phyloP scores from a whole-genome alignment of 2,329 filamentous ascomycete genomes.

The Aspergillus vadensis region DNA sequence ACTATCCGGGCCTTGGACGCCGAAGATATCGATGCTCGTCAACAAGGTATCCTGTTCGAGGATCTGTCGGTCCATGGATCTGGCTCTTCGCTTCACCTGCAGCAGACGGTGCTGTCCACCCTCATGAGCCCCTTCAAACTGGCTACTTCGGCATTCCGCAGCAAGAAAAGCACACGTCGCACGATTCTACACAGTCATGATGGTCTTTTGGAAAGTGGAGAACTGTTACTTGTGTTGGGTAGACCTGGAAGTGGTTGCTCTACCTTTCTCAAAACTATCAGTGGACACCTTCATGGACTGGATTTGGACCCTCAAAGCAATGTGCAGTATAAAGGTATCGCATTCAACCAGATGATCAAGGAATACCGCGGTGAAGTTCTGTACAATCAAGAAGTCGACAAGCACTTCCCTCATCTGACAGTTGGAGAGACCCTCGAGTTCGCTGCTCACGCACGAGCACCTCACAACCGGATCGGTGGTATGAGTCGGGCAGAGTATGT shows the following conservation, averaged over 20 bases:
- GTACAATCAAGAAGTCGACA: conserved; percentile 52
- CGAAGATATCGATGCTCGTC: not conserved
- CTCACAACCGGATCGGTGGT: conserved; percentile 22
- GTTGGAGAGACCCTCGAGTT: conserved; percentile 77
- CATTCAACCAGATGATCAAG: conserved; percentile 33
- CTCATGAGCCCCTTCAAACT: not conserved
- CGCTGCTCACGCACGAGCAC: conserved; percentile 63
- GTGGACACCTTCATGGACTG: not conserved
- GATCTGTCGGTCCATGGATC: not conserved
- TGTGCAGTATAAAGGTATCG: conserved; percentile 25
- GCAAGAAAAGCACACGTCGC: not conserved
- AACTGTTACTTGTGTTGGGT: conserved; percentile 5
- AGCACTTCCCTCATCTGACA: conserved; percentile 63
- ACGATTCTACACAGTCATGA: conserved; percentile 3
- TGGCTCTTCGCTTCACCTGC: not conserved
- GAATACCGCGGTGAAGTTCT: conserved; percentile 42
- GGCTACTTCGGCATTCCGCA: not conserved
- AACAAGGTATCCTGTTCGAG: not conserved
- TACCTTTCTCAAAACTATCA: conserved; percentile 5
- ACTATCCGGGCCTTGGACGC: not conserved
- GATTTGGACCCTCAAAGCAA: not conserved
- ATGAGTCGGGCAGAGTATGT: not conserved
- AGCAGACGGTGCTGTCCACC: not conserved
- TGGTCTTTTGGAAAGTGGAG: conserved; percentile 1
- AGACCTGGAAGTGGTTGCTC: conserved; percentile 5